These are phyloP conservation scores for Apodospora peruviana DNA, from an alignment of 495 filamentous ascomycete species.

Conservation along the genomic window DNA sequence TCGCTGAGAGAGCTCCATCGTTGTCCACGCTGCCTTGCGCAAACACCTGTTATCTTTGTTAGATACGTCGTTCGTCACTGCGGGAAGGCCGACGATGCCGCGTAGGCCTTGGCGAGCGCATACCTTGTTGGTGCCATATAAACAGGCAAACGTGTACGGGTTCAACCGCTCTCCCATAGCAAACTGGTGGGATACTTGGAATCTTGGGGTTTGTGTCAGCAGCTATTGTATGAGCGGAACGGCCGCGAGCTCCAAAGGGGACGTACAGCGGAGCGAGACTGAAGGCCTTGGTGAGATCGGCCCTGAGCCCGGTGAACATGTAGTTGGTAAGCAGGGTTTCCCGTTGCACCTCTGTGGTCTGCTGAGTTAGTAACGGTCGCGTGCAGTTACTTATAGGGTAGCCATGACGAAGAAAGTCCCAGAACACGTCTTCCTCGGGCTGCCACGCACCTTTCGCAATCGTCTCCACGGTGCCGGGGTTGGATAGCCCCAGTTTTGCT, in stretches of 20 bases:
- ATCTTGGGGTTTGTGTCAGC: conserved; percentile 31
- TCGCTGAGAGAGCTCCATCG: conserved; percentile 71
- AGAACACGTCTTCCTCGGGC: not conserved
- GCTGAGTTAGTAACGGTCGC: conserved; percentile 7
- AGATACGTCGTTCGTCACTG: not conserved
- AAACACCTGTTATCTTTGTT: conserved; percentile 62
- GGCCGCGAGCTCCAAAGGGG: not conserved
- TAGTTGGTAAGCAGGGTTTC: conserved; percentile 92
- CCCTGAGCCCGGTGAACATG: conserved; percentile 90
- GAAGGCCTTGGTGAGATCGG: conserved; percentile 93
- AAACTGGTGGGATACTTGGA: conserved; percentile 96
- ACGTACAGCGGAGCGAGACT: conserved; percentile 70
- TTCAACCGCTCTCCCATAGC: conserved; percentile 85
- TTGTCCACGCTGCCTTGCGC: conserved; percentile 94
- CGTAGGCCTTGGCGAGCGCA: conserved; percentile 21
- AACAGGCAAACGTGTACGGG: conserved; percentile 88
- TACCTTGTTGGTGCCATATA: conserved; percentile 90
- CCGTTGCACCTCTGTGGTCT: conserved; percentile 69
- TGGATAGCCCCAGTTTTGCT: conserved; percentile 78
- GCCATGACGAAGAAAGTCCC: not conserved
- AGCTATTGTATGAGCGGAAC: not conserved
- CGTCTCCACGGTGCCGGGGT: conserved; percentile 88
- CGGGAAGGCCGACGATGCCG: not conserved
- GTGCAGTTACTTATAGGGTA: not conserved
- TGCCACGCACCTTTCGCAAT: conserved; percentile 55